A percentile compares a stretch with the other conserved stretches of the same genome.
Conservation (phyloP, 495 filamentous ascomycete genomes). For the Rusavskia elegans region DNA sequence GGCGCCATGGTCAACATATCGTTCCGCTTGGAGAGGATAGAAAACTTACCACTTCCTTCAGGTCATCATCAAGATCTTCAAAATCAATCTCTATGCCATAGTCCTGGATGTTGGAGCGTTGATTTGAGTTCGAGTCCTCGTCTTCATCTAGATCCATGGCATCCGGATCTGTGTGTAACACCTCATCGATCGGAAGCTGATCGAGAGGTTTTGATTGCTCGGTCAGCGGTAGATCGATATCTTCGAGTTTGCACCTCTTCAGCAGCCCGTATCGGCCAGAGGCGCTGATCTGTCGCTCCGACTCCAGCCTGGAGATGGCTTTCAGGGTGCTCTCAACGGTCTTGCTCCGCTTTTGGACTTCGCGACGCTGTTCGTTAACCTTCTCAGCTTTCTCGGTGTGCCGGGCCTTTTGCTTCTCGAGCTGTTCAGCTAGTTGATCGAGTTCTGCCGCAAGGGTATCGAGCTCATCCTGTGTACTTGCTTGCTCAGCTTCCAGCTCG, state of each 20-base stretch:
- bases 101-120: constrained; percentile 47
- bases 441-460: constrained; percentile 60
- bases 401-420: constrained; percentile 49
- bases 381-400: constrained; percentile 55
- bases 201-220: constrained; percentile 62
- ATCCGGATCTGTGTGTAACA: constrained; percentile 50
- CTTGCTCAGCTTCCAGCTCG: constrained; percentile 57
- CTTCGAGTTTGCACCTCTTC: constrained; percentile 81
- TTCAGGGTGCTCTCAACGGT: constrained; percentile 68
- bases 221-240: constrained; percentile 70
- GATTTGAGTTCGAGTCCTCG: constrained; percentile 31
- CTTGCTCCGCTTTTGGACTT: constrained; percentile 70
- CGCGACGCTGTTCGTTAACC: constrained; percentile 63
- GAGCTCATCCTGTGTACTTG: constrained; percentile 53
- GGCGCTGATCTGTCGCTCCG: constrained; percentile 66
- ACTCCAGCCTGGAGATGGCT: constrained; percentile 60
- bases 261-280: constrained; percentile 70
- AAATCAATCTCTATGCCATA: constrained; percentile 92
- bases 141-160: constrained; percentile 79
- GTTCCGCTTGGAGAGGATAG: neutral
- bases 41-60: constrained; percentile 49
- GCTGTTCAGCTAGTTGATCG: constrained; percentile 53
- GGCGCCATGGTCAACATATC: constrained; percentile 14
- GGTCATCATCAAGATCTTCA: constrained; percentile 67
- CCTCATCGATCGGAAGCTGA: constrained; percentile 72